Base-by-base conservation (phyloP, 1,284 basidiomycete species). In the Rhodotorula sp. region DNA sequence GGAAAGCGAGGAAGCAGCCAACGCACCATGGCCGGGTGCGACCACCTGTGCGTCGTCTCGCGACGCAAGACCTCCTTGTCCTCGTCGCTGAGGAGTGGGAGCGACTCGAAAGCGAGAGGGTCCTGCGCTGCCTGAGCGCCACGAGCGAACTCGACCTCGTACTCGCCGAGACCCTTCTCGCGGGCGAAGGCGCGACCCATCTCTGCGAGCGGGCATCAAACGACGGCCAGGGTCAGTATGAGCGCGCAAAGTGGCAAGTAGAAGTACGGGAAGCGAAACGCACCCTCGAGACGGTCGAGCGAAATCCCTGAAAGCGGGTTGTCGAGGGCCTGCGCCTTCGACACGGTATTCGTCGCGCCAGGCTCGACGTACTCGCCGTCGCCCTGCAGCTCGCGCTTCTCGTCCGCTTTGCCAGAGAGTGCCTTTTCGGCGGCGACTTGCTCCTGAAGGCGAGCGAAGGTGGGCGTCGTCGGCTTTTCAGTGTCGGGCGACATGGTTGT, bases 1-100 rank as follows among this genome's bases (percentile, higher is more conserved):
- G 62, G 69, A 72, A 10, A 89, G 80, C 34, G 75, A 68, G 53
- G 74, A 68, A 17, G 39, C n/a, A n/a, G n/a, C n/a, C n/a, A n/a
- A 44, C 39, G 39, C 39, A 44, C 39, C 39, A 17, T 17, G 2
- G 39, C 39, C 1, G 82, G 80, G 44, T 82, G 81, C 22, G 70
- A 68, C 81, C 81, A 82, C 63, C 79, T 68, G 67, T 68, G 66
- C 4, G 66, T 65, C 49, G 59, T 59, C 67, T 80, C 79, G 57
- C 76, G 68, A 0, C 69, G 64, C 17, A 80, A 56, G 19, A 74
- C 72, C 0, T 66, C 56, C 60, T 75, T 75, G 64, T 80, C 80
- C 3, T 78, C 78, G 20, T 76, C 66, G 32, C 61, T 55, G 27
- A 80, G 76, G 49, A 78, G 70, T 2, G 73, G 51, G 47, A 80